phyloP scores from a whole-genome alignment of 2,329 filamentous ascomycete species.

The Cercospora janseana region DNA sequence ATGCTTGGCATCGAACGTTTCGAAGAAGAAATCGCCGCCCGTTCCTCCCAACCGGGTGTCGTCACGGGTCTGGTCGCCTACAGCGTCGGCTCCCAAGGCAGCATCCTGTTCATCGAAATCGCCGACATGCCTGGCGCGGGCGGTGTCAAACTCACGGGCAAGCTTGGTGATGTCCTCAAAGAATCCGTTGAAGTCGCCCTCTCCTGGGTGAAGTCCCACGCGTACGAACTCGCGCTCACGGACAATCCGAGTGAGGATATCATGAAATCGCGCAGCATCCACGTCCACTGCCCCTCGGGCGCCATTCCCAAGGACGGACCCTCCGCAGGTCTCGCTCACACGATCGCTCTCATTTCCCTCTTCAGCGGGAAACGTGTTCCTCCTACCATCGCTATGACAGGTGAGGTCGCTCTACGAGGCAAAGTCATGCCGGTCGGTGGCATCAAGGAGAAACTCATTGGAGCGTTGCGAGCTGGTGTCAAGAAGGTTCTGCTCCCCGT shows the following conservation, averaged over 20 bases:
- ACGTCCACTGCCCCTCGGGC: conserved; percentile 93
- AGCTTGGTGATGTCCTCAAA: conserved; percentile 93
- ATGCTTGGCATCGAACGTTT: conserved; percentile 92
- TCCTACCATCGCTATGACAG: conserved; percentile 92
- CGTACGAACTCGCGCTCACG: conserved; percentile 83
- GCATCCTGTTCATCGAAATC: conserved; percentile 97
- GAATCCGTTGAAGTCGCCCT: conserved; percentile 95
- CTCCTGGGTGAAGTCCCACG: conserved; percentile 95
- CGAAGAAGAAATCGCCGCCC: conserved; percentile 92
- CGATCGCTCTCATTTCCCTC: conserved; percentile 85
- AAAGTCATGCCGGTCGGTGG: conserved; percentile 91
- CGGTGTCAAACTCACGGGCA: conserved; percentile 90
- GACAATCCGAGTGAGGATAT: conserved; percentile 81
- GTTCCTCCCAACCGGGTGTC: conserved; percentile 75
- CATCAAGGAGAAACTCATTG: conserved; percentile 98
- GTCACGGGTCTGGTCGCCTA: conserved; percentile 97
- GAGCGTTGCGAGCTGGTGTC: conserved; percentile 85
- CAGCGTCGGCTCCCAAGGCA: conserved; percentile 85
- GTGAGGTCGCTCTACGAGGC: conserved; percentile 75
- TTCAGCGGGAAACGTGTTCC: conserved; percentile 84
- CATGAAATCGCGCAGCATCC: conserved; percentile 90
- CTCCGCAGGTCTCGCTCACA: conserved; percentile 85
- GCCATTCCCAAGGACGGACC: conserved; percentile 92
- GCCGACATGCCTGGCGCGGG: conserved; percentile 94
- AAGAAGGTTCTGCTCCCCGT: conserved; percentile 88